A percentile compares a stretch with the other conserved stretches of the same genome.
phyloP scores from a whole-genome alignment of 129 eudicot genomes.

The Artemisia tridentata region DNA sequence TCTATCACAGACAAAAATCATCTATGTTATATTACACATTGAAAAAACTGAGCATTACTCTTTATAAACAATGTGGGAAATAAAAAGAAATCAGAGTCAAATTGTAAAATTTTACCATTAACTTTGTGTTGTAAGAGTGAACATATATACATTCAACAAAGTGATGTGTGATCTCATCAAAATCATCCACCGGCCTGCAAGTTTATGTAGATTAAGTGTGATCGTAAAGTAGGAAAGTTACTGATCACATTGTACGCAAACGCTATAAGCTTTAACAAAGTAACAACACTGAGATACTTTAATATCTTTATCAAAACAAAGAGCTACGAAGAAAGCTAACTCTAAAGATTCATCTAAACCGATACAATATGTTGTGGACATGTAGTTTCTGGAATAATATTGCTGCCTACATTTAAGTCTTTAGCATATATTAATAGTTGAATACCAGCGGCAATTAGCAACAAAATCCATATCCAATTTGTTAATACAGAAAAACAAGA shows the following conservation, averaged over 20 bases:
- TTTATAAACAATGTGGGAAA: neutral
- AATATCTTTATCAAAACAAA: slow-evolving; percentile 12
- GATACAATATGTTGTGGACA: too few species aligned
- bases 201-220: slow-evolving; percentile 16
- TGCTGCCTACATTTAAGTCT: too few species aligned
- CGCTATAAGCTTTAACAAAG: slow-evolving; percentile 7
- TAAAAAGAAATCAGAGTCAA: neutral
- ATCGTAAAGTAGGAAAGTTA: neutral
- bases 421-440: too few species aligned
- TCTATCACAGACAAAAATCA: slow-evolving; percentile 28
- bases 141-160: slow-evolving; percentile 70
- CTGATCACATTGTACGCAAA: neutral
- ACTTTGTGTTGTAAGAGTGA: slow-evolving; percentile 55
- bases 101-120: slow-evolving; percentile 42
- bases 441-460: too few species aligned
- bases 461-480: too few species aligned
- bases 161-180: slow-evolving; percentile 74
- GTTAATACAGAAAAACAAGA: too few species aligned
- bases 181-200: slow-evolving; percentile 76
- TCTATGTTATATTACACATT: neutral
- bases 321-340: neutral
- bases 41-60: neutral
- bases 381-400: too few species aligned
- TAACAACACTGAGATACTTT: neutral
- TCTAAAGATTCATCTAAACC: too few species aligned